These are phyloP conservation scores for Candolleomyces eurysporus DNA, from an alignment of 768 basidiomycete species.

Conservation along the genomic window DNA sequence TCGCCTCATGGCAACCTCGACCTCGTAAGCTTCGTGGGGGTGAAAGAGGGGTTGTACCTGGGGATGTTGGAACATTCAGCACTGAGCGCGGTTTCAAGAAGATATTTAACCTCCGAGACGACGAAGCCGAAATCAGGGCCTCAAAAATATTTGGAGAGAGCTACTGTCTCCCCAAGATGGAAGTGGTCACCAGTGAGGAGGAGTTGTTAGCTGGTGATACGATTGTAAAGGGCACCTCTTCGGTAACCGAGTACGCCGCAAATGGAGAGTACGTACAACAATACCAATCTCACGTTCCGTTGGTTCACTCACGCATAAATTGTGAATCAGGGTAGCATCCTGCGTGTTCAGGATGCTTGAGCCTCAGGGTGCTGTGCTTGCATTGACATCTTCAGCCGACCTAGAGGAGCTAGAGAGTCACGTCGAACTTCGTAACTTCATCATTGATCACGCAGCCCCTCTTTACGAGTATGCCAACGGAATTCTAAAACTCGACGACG, in stretches of 20 bases:
- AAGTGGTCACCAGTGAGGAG: not conserved
- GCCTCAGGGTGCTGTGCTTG: not conserved
- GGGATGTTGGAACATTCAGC: not conserved
- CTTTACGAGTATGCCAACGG: not conserved
- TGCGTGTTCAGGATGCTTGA: not conserved
- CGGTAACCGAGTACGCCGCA: not conserved
- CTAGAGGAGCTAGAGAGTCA: not conserved
- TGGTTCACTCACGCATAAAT: no score
- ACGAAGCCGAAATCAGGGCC: not conserved
- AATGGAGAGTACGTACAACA: not conserved
- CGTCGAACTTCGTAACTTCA: not conserved
- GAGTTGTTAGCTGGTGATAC: not conserved
- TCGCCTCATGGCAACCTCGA: no score
- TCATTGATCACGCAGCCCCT: not conserved
- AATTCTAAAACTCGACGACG: not conserved
- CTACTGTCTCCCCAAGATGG: not conserved
- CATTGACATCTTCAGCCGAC: not conserved
- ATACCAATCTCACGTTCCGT: not conserved
- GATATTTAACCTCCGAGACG: not conserved
- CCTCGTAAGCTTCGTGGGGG: no score
- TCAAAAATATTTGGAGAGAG: not conserved
- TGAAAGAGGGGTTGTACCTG: not conserved
- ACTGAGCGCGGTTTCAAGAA: not conserved
- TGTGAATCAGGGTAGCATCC: not conserved
- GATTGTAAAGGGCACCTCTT: not conserved